These are phyloP conservation scores for Calonectria leucothoes DNA, from an alignment of 2,329 filamentous ascomycete species.

Conservation along the genomic window DNA sequence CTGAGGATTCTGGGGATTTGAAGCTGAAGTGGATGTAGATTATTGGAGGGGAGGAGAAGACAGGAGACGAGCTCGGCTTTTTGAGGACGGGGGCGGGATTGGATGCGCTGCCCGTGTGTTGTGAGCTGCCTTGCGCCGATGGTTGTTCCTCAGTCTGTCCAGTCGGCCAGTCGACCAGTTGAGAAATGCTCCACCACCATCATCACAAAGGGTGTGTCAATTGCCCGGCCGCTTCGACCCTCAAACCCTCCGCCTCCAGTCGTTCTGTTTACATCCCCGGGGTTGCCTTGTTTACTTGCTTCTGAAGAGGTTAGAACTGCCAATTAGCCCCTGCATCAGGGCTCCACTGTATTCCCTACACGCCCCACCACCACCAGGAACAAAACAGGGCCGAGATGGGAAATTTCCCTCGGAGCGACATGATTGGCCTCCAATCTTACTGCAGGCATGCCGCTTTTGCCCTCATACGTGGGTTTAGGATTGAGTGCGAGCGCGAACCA, in stretches of 20 bases:
- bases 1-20: constrained; percentile 42
- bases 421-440: constrained; percentile 11
- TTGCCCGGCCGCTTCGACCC: constrained; percentile 28
- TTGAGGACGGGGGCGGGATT: constrained; percentile 52
- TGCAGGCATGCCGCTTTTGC: constrained; percentile 19
- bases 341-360: constrained; percentile 22
- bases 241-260: constrained; percentile 35
- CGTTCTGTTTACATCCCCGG: constrained; percentile 40
- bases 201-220: constrained; percentile 37
- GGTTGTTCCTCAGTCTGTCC: constrained; percentile 7
- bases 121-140: background rate
- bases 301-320: constrained; percentile 29
- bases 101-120: constrained; percentile 34
- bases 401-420: background rate
- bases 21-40: constrained; percentile 49
- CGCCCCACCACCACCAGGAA: constrained; percentile 21
- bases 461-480: background rate
- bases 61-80: constrained; percentile 48
- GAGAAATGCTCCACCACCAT: constrained; percentile 17
- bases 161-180: constrained; percentile 18
- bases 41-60: constrained; percentile 50
- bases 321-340: constrained; percentile 22
- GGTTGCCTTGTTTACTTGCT: constrained; percentile 40
- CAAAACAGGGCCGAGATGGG: constrained; percentile 12
- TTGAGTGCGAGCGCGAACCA: background rate